phyloP scores from a whole-genome alignment of 805 yeast genomes.

The Myxozyma geophila region DNA sequence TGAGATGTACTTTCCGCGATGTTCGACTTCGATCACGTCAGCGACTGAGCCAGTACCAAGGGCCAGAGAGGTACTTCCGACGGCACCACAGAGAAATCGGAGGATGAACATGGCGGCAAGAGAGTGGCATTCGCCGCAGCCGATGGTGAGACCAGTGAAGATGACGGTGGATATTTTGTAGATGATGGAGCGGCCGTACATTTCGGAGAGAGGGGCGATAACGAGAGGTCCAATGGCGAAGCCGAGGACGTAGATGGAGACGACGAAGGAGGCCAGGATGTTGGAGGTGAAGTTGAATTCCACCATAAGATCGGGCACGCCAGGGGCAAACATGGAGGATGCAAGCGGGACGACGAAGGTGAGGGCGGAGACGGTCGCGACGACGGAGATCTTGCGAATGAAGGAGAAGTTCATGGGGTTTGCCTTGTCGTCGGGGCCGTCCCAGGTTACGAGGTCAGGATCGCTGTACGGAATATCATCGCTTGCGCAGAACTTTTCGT shows the following conservation, averaged over 20 bases:
- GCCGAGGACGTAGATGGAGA: constrained; percentile 66
- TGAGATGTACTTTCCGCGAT: constrained; percentile 62
- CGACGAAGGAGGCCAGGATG: constrained; percentile 52
- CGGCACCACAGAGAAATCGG: constrained; percentile 65
- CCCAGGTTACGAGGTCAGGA: constrained; percentile 38
- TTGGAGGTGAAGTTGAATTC: constrained; percentile 51
- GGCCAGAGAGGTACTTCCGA: constrained; percentile 68
- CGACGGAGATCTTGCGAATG: constrained; percentile 8
- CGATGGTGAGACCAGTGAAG: constrained; percentile 59
- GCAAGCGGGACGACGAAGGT: constrained; percentile 53
- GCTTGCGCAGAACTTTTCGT: background rate
- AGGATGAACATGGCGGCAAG: constrained; percentile 61
- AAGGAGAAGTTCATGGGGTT: constrained; percentile 29
- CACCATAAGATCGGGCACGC: constrained; percentile 54
- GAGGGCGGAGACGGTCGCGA: constrained; percentile 16
- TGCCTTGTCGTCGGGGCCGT: constrained; percentile 49
- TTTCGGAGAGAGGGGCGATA: constrained; percentile 65
- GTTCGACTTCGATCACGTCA: constrained; percentile 55
- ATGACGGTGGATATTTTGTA: constrained; percentile 55
- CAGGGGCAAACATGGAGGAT: constrained; percentile 67
- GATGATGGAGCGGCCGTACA: constrained; percentile 67
- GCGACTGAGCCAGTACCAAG: constrained; percentile 73
- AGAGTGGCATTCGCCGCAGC: constrained; percentile 63
- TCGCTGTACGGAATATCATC: constrained; percentile 17
- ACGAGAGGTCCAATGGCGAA: constrained; percentile 71